Conservation (phyloP, 176 grass and related monocot genomes). For the Triticum timopheevii region DNA sequence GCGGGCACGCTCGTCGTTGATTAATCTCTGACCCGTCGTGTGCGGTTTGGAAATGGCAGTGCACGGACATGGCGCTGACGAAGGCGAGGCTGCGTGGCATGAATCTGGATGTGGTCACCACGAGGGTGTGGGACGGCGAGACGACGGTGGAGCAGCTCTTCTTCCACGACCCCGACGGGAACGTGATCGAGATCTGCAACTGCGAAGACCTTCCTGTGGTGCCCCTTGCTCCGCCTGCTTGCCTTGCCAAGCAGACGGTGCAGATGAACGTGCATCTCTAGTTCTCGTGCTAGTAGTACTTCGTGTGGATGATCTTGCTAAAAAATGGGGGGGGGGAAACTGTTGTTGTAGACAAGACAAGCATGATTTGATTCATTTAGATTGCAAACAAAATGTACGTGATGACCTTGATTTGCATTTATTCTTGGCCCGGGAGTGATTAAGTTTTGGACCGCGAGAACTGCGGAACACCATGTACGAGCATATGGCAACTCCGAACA, state of each 20-base stretch:
- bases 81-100: slow-evolving; percentile 43
- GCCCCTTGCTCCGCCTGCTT: neutral
- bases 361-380: neutral
- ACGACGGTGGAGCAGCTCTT: slow-evolving; percentile 75
- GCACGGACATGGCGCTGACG: slow-evolving; percentile 38
- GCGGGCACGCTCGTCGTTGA: neutral
- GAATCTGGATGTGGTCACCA: slow-evolving; percentile 41
- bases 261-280: neutral
- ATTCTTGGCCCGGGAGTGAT: too few species aligned
- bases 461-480: too few species aligned
- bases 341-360: neutral
- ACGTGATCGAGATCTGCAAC: slow-evolving; percentile 82
- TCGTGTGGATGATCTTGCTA: neutral
- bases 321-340: neutral
- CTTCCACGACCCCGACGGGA: slow-evolving; percentile 78
- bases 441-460: too few species aligned
- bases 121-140: slow-evolving; percentile 40
- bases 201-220: slow-evolving; percentile 66
- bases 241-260: neutral
- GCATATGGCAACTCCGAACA: too few species aligned
- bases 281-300: neutral
- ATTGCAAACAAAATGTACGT: too few species aligned
- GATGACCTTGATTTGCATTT: too few species aligned
- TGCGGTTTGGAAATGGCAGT: slow-evolving; percentile 37
- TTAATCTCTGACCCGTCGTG: neutral